Percentiles rank a stretch among this genome's conserved stretches.
Evolutionary conservation across 768 basidiomycete genomes (phyloP).

Genomic region (Russula sp.): DNA sequence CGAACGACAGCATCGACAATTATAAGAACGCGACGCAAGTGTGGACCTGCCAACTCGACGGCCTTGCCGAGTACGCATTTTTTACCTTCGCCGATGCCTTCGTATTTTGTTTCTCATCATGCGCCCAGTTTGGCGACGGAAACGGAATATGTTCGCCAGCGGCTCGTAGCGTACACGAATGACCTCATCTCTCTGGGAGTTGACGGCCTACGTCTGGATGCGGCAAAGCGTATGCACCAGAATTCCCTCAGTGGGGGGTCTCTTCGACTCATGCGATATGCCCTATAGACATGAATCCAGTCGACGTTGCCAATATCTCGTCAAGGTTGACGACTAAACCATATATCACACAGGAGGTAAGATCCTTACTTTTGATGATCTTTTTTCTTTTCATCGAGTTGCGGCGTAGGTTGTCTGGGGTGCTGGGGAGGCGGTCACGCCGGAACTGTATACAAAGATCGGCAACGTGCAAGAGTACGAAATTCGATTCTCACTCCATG

Average conservation of each 20-base stretch:
- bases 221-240: slow-evolving; percentile 46
- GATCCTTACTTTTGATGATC: neutral
- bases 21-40: slow-evolving; percentile 49
- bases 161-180: slow-evolving; percentile 50
- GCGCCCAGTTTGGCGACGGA: slow-evolving; percentile 49
- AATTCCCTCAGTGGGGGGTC: neutral
- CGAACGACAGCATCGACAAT: slow-evolving; percentile 47
- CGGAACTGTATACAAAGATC: slow-evolving; percentile 48
- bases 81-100: neutral
- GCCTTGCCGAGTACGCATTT: slow-evolving; percentile 34
- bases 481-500: too few species aligned
- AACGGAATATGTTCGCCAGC: slow-evolving; percentile 48
- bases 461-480: slow-evolving; percentile 58
- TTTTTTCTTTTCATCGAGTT: neutral
- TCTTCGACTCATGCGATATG: neutral
- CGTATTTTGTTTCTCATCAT: neutral
- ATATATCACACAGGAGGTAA: slow-evolving; percentile 58
- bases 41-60: slow-evolving; percentile 32
- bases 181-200: slow-evolving; percentile 55
- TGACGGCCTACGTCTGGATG: slow-evolving; percentile 56
- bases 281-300: slow-evolving; percentile 43
- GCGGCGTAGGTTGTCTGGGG: slow-evolving; percentile 30
- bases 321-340: slow-evolving; percentile 34
- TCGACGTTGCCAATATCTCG: slow-evolving; percentile 49
- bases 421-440: slow-evolving; percentile 45